A percentile compares a stretch with the other conserved stretches of the same genome.
phyloP scores from a whole-genome alignment of 2,329 filamentous ascomycete species.

The Fusarium subtropicale region DNA sequence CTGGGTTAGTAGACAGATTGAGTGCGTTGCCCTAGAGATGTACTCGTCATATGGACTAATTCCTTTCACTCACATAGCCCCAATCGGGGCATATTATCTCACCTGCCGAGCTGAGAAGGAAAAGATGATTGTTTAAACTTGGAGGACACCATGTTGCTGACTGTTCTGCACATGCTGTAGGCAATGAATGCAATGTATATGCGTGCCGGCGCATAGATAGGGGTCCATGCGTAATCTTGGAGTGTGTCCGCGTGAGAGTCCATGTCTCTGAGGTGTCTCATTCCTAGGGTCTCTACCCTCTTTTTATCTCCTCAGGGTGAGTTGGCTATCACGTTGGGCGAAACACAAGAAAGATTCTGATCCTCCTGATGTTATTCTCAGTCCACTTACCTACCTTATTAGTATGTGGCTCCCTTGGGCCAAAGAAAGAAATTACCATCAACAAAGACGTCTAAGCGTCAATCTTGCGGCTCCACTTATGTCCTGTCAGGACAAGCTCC shows the following conservation, averaged over 20 bases:
- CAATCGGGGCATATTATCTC: conserved; percentile 7
- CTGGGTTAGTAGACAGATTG: not conserved
- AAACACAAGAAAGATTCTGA: not conserved
- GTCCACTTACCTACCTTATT: conserved; percentile 21
- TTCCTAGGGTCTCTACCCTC: conserved; percentile 10
- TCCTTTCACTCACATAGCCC: conserved; percentile 17
- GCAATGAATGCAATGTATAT: not conserved
- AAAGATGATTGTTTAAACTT: conserved; percentile 4
- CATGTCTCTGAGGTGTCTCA: conserved; percentile 12
- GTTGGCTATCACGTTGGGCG: not conserved
- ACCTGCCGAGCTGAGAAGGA: not conserved
- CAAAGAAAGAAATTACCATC: conserved; percentile 20
- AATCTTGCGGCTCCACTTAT: conserved; percentile 27
- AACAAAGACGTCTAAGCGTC: conserved; percentile 18
- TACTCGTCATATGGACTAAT: conserved; percentile 4
- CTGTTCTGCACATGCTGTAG: not conserved
- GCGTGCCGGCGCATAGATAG: not conserved
- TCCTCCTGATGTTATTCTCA: conserved; percentile 27
- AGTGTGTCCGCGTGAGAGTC: not conserved
- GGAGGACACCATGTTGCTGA: conserved; percentile 4
- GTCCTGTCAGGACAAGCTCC: conserved; percentile 15
- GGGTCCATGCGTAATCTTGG: conserved; percentile 17
- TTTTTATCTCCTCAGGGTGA: not conserved
- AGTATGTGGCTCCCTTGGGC: conserved; percentile 31
- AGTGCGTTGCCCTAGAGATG: conserved; percentile 8